Conservation (phyloP, 352 stramenopile genomes). For the Aphanomyces euteiches region DNA sequence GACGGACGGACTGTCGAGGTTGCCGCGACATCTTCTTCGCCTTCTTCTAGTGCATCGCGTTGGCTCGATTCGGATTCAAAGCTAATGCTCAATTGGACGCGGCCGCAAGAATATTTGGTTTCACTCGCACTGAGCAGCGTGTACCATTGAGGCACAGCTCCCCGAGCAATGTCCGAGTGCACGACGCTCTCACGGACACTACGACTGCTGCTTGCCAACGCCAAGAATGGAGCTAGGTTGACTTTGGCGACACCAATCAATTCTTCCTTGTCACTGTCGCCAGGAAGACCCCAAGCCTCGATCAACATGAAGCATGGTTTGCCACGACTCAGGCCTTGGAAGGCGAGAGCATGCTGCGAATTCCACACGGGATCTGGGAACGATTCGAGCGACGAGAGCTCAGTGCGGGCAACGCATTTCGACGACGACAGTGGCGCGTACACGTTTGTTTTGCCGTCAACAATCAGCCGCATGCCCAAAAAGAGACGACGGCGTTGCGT, state of each 20-base stretch:
- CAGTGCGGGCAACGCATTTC: constrained; percentile 69
- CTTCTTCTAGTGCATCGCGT: too few species aligned
- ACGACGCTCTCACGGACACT: constrained; percentile 44
- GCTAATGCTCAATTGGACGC: constrained; percentile 20
- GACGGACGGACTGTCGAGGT: not conserved
- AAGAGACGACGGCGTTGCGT: constrained; percentile 60
- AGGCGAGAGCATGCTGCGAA: not conserved
- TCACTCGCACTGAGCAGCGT: constrained; percentile 20
- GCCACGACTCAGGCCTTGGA: constrained; percentile 7
- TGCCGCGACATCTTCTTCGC: not conserved
- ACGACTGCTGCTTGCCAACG: constrained; percentile 42
- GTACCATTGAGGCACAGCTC: constrained; percentile 35
- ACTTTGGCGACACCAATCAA: constrained; percentile 82
- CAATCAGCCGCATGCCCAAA: constrained; percentile 74
- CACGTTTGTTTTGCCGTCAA: constrained; percentile 84
- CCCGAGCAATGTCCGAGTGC: constrained; percentile 77
- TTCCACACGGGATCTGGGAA: constrained; percentile 20
- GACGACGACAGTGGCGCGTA: constrained; percentile 75
- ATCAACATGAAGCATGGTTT: constrained; percentile 80
- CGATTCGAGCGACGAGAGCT: constrained; percentile 7
- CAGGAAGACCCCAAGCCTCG: constrained; percentile 55
- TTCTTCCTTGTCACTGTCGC: constrained; percentile 50
- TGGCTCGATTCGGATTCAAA: constrained; percentile 18
- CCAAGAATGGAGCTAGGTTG: constrained; percentile 83
- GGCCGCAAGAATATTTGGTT: constrained; percentile 27